Conservation (phyloP, 2,329 filamentous ascomycete genomes). For the Coniochaeta ligniaria region DNA sequence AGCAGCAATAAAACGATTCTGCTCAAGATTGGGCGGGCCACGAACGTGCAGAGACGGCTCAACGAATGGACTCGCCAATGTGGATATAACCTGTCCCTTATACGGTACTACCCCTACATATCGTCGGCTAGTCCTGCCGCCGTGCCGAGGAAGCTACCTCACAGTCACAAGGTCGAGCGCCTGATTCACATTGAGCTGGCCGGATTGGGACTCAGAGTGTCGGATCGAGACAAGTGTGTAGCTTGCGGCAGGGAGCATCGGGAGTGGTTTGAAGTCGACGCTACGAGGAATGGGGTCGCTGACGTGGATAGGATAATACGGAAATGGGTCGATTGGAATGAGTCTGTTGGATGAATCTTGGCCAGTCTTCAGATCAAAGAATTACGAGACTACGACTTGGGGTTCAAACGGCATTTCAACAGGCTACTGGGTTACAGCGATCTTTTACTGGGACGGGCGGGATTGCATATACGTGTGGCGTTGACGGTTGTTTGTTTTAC, state of each 20-base stretch:
- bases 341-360: constrained; percentile 24
- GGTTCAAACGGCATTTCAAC: background rate
- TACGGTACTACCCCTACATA: constrained; percentile 87
- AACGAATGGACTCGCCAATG: constrained; percentile 94
- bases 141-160: constrained; percentile 65
- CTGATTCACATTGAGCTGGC: constrained; percentile 86
- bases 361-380: background rate
- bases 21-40: constrained; percentile 59
- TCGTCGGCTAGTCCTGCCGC: constrained; percentile 28
- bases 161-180: constrained; percentile 81
- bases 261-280: constrained; percentile 93
- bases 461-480: background rate
- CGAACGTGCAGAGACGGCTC: constrained; percentile 84
- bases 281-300: constrained; percentile 61
- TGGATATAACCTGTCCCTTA: constrained; percentile 77
- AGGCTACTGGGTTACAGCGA: background rate
- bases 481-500: background rate
- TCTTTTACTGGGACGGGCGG: background rate
- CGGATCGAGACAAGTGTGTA: constrained; percentile 53
- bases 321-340: constrained; percentile 82
- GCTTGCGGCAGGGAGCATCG: constrained; percentile 79
- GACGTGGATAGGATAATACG: constrained; percentile 58
- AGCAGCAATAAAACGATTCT: constrained; percentile 51
- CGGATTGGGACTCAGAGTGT: constrained; percentile 47
- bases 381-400: background rate